These are phyloP conservation scores for Garcia nutans DNA, from an alignment of 345 rosid species.

Conservation along the genomic window DNA sequence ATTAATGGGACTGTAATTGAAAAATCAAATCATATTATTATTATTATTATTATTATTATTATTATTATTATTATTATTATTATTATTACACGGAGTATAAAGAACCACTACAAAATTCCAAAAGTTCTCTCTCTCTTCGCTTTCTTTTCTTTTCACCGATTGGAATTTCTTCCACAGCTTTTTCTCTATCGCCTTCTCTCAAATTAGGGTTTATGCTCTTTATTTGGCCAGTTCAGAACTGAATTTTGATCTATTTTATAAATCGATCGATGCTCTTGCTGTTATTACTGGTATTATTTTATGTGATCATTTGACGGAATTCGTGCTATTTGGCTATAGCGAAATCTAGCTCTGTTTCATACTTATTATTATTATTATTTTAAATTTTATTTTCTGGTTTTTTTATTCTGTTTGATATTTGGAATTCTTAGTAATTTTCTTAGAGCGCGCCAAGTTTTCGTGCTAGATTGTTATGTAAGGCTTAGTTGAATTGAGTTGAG, in stretches of 20 bases:
- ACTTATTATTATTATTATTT: background rate
- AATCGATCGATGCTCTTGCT: background rate
- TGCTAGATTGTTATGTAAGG: background rate
- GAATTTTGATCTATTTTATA: background rate
- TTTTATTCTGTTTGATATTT: background rate
- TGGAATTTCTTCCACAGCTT: background rate
- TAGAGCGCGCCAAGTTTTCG: background rate
- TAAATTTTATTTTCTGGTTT: background rate
- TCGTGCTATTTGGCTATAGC: background rate
- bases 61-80: no score
- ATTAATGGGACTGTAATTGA: no score
- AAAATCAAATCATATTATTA: no score
- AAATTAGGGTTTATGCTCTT: constrained; percentile 30
- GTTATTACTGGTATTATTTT: background rate
- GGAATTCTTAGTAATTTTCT: background rate
- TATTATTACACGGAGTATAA: background rate
- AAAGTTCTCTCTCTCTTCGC: background rate
- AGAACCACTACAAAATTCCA: constrained; percentile 6
- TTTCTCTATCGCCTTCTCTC: background rate
- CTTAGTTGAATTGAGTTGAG: background rate
- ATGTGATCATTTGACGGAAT: background rate
- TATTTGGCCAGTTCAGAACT: background rate
- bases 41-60: no score
- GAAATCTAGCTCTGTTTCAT: background rate
- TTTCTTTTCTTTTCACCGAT: constrained; percentile 16